These are phyloP conservation scores for Neopestalotiopsis sp. DNA, from an alignment of 2,329 filamentous ascomycete genomes.

Conservation along the genomic window DNA sequence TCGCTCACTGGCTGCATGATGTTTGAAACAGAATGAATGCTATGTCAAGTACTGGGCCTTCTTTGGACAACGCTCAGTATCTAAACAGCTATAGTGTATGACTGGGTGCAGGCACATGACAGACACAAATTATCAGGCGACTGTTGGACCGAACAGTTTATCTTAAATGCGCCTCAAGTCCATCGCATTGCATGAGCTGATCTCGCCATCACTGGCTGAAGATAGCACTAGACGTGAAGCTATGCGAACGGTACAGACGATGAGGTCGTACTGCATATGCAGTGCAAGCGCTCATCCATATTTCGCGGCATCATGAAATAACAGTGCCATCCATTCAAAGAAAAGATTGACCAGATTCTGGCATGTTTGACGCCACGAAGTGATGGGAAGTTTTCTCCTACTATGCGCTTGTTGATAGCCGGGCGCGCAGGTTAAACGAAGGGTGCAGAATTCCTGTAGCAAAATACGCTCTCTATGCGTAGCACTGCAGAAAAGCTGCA, in stretches of 20 bases:
- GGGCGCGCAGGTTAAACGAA: background rate
- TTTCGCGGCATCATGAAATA: background rate
- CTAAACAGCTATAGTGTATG: too few species aligned
- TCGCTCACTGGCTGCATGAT: too few species aligned
- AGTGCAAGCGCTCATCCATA: background rate
- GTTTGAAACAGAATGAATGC: too few species aligned
- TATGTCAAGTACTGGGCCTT: too few species aligned
- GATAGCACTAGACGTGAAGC: background rate
- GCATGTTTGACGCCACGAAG: background rate
- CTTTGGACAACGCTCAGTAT: too few species aligned
- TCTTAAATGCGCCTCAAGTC: background rate
- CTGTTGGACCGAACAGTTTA: background rate
- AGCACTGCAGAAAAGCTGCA: background rate
- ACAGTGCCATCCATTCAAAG: background rate
- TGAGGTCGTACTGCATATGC: background rate
- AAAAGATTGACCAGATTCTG: background rate
- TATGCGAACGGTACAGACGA: conserved; percentile 5
- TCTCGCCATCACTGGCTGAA: background rate
- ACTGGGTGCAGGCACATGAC: too few species aligned
- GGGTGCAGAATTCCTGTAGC: background rate
- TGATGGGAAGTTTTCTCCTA: background rate
- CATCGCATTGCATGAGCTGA: background rate
- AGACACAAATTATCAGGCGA: too few species aligned
- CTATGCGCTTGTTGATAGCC: background rate
- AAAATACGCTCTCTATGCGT: background rate